Evolutionary conservation across 169 alveolate species (phyloP), one percentile per base, ranked within the genome.

Genomic region (Plasmodium falciparum): DNA sequence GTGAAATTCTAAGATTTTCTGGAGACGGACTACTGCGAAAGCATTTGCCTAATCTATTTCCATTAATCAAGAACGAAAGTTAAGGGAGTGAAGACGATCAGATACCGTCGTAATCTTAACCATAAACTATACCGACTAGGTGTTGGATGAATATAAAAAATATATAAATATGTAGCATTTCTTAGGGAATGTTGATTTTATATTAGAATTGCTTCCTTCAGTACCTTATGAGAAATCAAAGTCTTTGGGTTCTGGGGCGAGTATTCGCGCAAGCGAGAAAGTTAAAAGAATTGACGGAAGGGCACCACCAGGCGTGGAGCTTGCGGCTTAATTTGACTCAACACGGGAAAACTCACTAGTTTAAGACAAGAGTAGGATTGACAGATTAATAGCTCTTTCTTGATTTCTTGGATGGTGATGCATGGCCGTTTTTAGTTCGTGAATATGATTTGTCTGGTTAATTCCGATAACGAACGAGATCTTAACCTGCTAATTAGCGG

Each of bases 201-300:
- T 33, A 33, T 33, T 26, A 26, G 33, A 26, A 59, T 89, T 71
- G 93, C 90, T 94, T 76, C 95, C 95, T 91, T 80, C 96, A 93
- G 97, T 96, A 93, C 96, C 97, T 95, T 95, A 92, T 93, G 98
- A 94, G 98, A 97, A 96, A 94, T 89, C 97, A 93, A 93, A 95
- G 97, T 92, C 97, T 95, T 96, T 95, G 98, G 98, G 97, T 94
- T 96, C 97, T 93, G 97, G 98, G 98, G 98, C 98, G 97, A 96
- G 98, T 95, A 95, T 97, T 97, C 97, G 96, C 98, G 98, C 98
- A 95, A 96, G 98, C 96, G 98, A 95, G 99, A 96, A 97, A 95
- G 98, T 96, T 96, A 95, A 94, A 95, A 97, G 97, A 95, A 95
- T 95, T 93, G 97, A 93, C 97, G 97, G 97, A 95, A 92, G 97